Base-by-base conservation (phyloP, 2,329 filamentous ascomycete species). In the Thelonectria olida region DNA sequence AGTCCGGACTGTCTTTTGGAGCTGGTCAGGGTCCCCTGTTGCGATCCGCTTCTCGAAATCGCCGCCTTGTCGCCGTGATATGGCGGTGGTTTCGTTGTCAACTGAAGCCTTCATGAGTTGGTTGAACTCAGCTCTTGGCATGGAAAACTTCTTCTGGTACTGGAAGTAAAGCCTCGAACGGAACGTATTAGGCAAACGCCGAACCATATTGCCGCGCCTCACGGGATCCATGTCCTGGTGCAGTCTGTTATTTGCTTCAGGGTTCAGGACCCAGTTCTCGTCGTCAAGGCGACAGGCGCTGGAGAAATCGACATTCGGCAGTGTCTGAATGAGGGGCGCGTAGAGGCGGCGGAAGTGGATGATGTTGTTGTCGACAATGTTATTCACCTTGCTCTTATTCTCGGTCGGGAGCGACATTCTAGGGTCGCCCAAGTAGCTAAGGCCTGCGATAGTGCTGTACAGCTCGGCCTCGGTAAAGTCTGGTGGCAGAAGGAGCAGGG, bases 361-460 rank as follows among this genome's bases (percentile, higher is more conserved):
- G 74, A 97, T 88, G 77, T 99, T 97, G 73, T 96, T 90, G 47
- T 88, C 88, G 27, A 99, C 96, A 69, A 99, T 99, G 76, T 98
- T 98, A 70, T 87, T 85, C 19, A 99, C 93, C 78, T 99, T 99
- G 73, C 89, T 88, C 28, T 92, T 93, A 73, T 98, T 92, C 76
- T 99, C 96, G 1, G 92, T 92, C 2, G 92, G 91, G 41, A 97
- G 84, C 2, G 89, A 83, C 96, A 99, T 99, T 65, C 96, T 92
- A n/a, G 94, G 93, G 73, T 99, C 96, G 31, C 96, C 96, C 68
- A 97, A 88, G 76, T 99, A 99, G 73, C 92, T 97, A 67, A 99
- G 90, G 20, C 92, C 91, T 1, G 96, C 91, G 63, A 99, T 97
- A 19, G 93, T 96, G 68, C 88, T 90, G 78, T 97, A 99, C 1